Percentiles rank a stretch among this genome's conserved stretches.
Evolutionary conservation across 352 stramenopile species (phyloP).

Genomic region (Globisporangium orthogonon): DNA sequence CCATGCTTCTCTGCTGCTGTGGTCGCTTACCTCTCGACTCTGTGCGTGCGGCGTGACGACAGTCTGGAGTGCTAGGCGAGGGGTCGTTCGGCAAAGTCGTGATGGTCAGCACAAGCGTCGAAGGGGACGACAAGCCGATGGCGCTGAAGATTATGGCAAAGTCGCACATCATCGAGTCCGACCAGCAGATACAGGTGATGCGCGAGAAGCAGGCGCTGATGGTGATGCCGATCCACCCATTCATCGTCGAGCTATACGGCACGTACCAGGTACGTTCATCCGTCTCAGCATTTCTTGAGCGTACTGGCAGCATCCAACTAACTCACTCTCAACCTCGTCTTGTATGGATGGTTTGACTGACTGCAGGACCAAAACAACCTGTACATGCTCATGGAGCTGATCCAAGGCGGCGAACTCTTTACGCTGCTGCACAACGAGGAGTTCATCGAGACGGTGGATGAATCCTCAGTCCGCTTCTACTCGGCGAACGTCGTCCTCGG

Average conservation of each 20-base stretch:
- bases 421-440: slow-evolving; percentile 86
- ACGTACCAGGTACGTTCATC: slow-evolving; percentile 65
- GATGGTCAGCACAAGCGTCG: slow-evolving; percentile 73
- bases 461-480: slow-evolving; percentile 85
- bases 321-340: neutral
- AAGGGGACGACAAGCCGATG: slow-evolving; percentile 56
- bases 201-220: slow-evolving; percentile 90
- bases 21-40: neutral
- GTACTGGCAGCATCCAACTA: neutral
- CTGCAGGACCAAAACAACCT: slow-evolving; percentile 83
- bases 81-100: slow-evolving; percentile 96
- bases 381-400: slow-evolving; percentile 93
- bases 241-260: slow-evolving; percentile 88
- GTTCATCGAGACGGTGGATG: slow-evolving; percentile 72
- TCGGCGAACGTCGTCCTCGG: slow-evolving; percentile 84
- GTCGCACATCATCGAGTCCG: slow-evolving; percentile 89
- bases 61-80: slow-evolving; percentile 89
- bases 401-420: slow-evolving; percentile 92
- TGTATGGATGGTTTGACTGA: no score
- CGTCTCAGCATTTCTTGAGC: neutral
- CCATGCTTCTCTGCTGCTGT: neutral
- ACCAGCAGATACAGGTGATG: slow-evolving; percentile 91
- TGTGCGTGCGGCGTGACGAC: neutral
- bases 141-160: slow-evolving; percentile 93
- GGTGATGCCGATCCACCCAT: slow-evolving; percentile 83